Conservation (phyloP, 2,329 filamentous ascomycete genomes). For the Clonostachys solani region DNA sequence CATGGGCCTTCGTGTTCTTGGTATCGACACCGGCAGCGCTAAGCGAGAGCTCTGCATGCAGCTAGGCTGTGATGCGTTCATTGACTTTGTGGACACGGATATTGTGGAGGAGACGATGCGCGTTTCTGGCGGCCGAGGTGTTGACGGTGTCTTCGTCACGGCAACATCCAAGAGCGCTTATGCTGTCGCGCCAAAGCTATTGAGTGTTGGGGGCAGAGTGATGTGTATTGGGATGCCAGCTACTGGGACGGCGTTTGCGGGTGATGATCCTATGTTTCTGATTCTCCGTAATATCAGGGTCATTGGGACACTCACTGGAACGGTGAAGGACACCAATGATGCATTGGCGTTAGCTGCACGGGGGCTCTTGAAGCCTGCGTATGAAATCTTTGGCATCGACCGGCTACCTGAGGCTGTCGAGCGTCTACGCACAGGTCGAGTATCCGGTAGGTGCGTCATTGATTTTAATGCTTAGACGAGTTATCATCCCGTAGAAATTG, state of each 20-base stretch:
- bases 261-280: conserved; percentile 4
- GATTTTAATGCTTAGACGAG: background rate
- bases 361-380: background rate
- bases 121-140: background rate
- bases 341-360: background rate
- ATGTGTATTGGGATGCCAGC: conserved; percentile 5
- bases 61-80: background rate
- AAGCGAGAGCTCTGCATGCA: background rate
- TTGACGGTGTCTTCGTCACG: background rate
- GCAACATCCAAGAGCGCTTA: background rate
- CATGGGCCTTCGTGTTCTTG: conserved; percentile 43
- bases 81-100: background rate
- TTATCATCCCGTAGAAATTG: too few species aligned
- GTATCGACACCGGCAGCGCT: conserved; percentile 8
- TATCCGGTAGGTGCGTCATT: background rate
- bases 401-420: background rate
- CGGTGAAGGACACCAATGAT: background rate
- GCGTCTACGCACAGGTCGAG: background rate
- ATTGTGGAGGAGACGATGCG: background rate
- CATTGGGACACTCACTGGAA: conserved; percentile 2
- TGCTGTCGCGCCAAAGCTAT: background rate
- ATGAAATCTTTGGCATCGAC: background rate
- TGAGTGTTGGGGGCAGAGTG: conserved; percentile 3
- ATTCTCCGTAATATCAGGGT: conserved; percentile 3
- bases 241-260: conserved; percentile 3